These are phyloP conservation scores for Themeda triandra DNA, from an alignment of 176 grass and related monocot genomes.

Conservation along the genomic window DNA sequence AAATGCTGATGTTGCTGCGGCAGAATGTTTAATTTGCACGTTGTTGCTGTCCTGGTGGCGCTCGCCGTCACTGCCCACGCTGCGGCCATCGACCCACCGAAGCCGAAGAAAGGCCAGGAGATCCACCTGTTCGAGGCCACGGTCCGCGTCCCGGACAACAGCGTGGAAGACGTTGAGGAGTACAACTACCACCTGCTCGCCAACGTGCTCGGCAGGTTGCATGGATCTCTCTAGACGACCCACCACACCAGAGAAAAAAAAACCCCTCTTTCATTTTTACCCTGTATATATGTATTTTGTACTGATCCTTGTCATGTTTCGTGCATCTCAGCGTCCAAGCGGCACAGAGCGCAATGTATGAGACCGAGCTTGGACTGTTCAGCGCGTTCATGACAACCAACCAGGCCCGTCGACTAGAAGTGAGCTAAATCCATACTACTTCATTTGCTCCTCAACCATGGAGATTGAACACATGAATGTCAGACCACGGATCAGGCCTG, in stretches of 20 bases:
- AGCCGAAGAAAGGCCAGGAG: slow-evolving; percentile 11
- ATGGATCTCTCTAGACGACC: neutral
- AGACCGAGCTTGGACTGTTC: slow-evolving; percentile 18
- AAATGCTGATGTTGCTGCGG: no score
- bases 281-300: neutral
- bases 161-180: slow-evolving; percentile 1
- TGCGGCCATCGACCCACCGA: neutral
- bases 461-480: no score
- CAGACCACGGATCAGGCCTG: no score
- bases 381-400: slow-evolving; percentile 46
- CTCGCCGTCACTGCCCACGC: neutral
- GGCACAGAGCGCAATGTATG: slow-evolving; percentile 33
- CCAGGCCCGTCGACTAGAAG: slow-evolving; percentile 34
- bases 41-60: neutral
- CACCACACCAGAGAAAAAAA: neutral
- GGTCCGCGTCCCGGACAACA: neutral
- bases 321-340: slow-evolving; percentile 10
- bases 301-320: neutral
- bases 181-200: slow-evolving; percentile 40
- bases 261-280: neutral
- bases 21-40: neutral
- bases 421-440: slow-evolving; percentile 14
- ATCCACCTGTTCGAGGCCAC: slow-evolving; percentile 37
- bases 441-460: no score
- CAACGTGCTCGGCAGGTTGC: slow-evolving; percentile 30